Evolutionary conservation across 371 early-diverging fungal genomes (phyloP), one percentile per base, ranked within the genome.

Genomic region (Funneliformis caledonium): DNA sequence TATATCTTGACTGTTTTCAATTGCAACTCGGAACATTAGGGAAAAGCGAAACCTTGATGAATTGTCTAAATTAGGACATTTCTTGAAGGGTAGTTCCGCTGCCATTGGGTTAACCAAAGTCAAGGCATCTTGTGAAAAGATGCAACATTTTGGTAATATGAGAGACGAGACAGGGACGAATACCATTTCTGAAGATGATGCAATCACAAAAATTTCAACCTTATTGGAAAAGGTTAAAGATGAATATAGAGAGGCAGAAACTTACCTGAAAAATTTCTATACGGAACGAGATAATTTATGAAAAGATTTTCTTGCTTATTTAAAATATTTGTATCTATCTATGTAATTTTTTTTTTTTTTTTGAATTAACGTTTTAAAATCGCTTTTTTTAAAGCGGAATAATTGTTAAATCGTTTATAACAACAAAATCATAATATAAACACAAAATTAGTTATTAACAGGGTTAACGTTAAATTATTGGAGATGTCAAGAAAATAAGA

Each of bases 61-160:
- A 81, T 88, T 96, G 12, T 94, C 95, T 26, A 87, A 91, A 61
- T 88, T 95, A 52, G 97, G 97, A 3, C 97, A 97, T 81, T 97
- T 95, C 82, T 87, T 97, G 67, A 97, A 97, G 83, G 97, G 97
- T 19, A 93, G 94, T 76, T 96, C 96, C 31, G 96, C 96, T 16
- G 94, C 96, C 6, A 89, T 97, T 64, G 97, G 97, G 11, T 85
- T 97, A 62, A 91, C 85, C 78, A 93, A 93, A 85, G 93, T 97
- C 73, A 92, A 92, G 81, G 92, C 88, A 69, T 90, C 92, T 42
- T 97, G 96, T 83, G 96, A 96, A 85, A 90, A 93, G 80, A 93
- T 97, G 59, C 96, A 97, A 83, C 90, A 95, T 82, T 89, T 90
- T 81, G 96, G 96, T 33, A 93, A 95, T 75, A 83, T 90, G 72